Conservation (phyloP, 345 rosid species). For the Clausena lansium region DNA sequence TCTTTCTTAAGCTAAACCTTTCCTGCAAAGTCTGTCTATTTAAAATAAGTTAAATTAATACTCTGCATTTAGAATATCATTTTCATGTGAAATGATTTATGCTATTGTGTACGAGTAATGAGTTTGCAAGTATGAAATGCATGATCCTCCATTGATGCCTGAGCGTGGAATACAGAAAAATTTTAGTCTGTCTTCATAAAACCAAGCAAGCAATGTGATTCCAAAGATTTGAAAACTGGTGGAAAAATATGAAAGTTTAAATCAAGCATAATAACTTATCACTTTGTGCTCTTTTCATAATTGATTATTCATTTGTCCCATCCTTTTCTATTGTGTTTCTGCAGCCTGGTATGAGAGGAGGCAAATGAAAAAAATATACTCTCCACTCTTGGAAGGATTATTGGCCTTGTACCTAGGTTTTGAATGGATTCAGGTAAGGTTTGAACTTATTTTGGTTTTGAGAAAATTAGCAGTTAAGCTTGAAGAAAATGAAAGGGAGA, state of each 20-base stretch:
- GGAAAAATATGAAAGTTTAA: background rate
- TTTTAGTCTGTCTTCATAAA: background rate
- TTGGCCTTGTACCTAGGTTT: conserved; percentile 89
- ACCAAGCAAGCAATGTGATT: background rate
- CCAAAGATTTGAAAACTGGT: background rate
- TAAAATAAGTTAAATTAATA: background rate
- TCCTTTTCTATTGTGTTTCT: background rate
- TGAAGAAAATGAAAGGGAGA: background rate
- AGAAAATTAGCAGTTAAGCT: background rate
- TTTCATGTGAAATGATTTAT: background rate
- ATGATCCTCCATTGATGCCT: background rate
- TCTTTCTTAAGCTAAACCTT: no score
- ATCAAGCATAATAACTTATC: background rate
- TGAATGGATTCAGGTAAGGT: conserved; percentile 85
- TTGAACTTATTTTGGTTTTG: background rate
- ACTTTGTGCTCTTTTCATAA: background rate
- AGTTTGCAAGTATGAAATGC: background rate
- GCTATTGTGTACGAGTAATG: no score
- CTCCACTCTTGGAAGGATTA: conserved; percentile 92
- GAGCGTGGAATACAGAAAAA: background rate
- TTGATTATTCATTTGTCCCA: background rate
- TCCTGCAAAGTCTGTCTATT: background rate
- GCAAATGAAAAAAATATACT: conserved; percentile 95
- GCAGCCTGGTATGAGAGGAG: conserved; percentile 97
- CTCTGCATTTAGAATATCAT: background rate